Evolutionary conservation across 208 protist species (phyloP), one percentile per base, ranked within the genome.

Genomic region (Leishmania tarentolae): DNA sequence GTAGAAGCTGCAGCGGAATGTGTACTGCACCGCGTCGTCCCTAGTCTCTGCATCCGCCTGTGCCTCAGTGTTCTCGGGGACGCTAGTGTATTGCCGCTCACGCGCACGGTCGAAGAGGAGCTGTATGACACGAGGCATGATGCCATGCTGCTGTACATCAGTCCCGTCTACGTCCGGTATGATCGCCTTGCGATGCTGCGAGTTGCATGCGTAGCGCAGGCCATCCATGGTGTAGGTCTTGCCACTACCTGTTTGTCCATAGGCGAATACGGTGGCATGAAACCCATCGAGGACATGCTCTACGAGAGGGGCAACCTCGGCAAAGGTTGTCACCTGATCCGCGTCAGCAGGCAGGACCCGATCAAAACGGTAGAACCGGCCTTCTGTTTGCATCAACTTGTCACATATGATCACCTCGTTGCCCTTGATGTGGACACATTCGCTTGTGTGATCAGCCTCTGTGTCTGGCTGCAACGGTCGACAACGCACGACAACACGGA

Each of bases 211-310:
- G 74, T 95, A 95, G 2, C 86, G 79, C 17, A 97, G 75, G 5
- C 96, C 96, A 50, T 97, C 93, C 87, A 98, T 96, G 28, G 96
- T 98, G 86, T 91, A 89, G 19, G 94, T 98, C 82, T 98, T 98
- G 31, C 96, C 96, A 70, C 92, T 95, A n/a, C 94, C 94, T 2
- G 96, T 98, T 80, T 98, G 94, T 3, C 96, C 96, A 59, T 98
- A 98, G 47, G 93, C 93, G 75, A 98, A 97, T 0, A 98, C 86
- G 15, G 92, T 98, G 1, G 94, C 93, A 80, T 97, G 93, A 59
- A 96, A 90, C 7, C 95, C 95, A 57, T 95, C 86, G 31, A 98
- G 89, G 15, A 93, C 93, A 76, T 97, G 95, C n/a, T 96, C 90
- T 28, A 97, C 83, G 19, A 98, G 78, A 28, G 93, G 95, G 0